These are phyloP conservation scores for Populus euphratica DNA, from an alignment of 345 rosid genomes.

Conservation along the genomic window DNA sequence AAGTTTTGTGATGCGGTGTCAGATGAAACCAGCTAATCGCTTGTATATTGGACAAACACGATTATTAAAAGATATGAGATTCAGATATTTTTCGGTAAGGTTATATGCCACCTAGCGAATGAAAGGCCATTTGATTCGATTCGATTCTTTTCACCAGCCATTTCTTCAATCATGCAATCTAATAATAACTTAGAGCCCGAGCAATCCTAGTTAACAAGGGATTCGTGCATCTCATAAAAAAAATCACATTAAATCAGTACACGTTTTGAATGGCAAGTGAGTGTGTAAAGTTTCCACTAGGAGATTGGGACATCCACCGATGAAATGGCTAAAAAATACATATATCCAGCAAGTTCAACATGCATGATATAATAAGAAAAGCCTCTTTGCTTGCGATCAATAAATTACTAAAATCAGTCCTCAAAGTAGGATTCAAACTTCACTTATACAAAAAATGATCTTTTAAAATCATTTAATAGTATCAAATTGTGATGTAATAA, in stretches of 20 bases:
- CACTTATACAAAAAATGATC: no score
- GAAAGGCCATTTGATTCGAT: neutral
- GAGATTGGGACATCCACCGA: conserved; percentile 2
- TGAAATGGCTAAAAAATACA: neutral
- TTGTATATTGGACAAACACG: neutral
- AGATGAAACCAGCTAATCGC: neutral
- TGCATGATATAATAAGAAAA: neutral
- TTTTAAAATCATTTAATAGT: no score
- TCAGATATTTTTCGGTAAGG: neutral
- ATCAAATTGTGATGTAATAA: no score
- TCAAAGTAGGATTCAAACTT: neutral
- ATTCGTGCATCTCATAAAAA: neutral
- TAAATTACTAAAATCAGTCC: neutral
- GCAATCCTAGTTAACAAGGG: neutral
- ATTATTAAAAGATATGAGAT: neutral
- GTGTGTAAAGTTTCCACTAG: neutral
- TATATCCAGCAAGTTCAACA: neutral
- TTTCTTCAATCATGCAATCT: neutral
- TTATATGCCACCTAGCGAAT: neutral
- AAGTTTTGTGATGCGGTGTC: no score
- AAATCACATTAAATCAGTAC: neutral
- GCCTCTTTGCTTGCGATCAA: neutral
- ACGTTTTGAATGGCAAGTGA: neutral
- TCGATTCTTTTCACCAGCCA: neutral
- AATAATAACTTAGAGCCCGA: neutral